Base-by-base conservation (phyloP, 805 yeast genomes). In the Wickerhamiella shivajii region DNA sequence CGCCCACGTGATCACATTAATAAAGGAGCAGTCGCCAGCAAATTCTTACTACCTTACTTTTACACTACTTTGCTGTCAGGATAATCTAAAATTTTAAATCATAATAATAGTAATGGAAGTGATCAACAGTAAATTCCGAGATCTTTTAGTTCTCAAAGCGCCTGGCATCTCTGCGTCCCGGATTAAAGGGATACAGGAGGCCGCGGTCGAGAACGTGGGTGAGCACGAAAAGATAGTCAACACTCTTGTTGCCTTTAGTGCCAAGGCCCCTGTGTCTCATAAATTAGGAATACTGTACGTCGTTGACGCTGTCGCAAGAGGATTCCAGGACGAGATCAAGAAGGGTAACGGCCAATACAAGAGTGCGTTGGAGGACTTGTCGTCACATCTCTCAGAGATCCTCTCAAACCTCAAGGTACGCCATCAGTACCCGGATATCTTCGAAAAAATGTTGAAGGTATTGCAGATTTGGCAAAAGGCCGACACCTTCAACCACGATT, bases 111-210 rank as follows among this genome's bases (percentile, higher is more conserved):
- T 31, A 31, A 31, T 31, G 34, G 34, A 31, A 25, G 29, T 25
- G 23, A 18, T 31, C 34, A 31, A 16, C 18, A 10, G 25, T 31
- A 30, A 30, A 21, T 37, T 49, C 24, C 38, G 39, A 17, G 52
- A 56, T 36, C 43, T 55, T 30, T 20, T 49, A 34, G 27, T 43
- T 24, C 45, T 50, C 13, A 56, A 57, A 41, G 51, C 94, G 11
- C 87, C 87, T 10, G 97, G 98, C 40, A 90, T 87, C 34, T 84
- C 96, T 18, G 97, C 97, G 27, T 74, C 93, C 36, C 83, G 95
- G 61, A 90, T 87, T 57, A 80, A 80, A 55, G 74, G 74, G 50
- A 63, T 85, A 51, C 79, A 87, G 29, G 77, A 79, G 37, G 54
- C 79, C 41, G 92, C 94, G 37, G 63, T 75, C 40, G 68, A 67